phyloP scores from a whole-genome alignment of 2,329 filamentous ascomycete genomes.

The Talaromyces rugulosus region DNA sequence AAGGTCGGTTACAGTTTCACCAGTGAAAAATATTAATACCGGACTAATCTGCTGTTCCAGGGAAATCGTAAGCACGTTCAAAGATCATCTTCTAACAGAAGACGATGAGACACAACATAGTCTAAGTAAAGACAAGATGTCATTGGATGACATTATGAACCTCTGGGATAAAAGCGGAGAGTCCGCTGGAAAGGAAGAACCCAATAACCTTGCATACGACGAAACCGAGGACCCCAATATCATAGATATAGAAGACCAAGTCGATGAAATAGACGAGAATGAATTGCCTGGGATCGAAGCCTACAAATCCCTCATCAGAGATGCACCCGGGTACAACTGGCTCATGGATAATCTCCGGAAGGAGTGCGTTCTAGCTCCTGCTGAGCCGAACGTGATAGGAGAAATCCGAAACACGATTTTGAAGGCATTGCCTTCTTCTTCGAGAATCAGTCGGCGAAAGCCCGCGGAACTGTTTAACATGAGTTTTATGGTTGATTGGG shows the following conservation, averaged over 20 bases:
- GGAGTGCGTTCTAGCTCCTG: background rate
- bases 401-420: slow-evolving; percentile 2
- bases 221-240: background rate
- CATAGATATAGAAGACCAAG: background rate
- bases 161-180: slow-evolving; percentile 1
- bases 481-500: slow-evolving; percentile 5
- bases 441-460: slow-evolving; percentile 5
- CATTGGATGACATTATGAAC: slow-evolving; percentile 5
- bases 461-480: slow-evolving; percentile 1
- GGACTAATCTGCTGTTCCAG: background rate
- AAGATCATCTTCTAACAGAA: background rate
- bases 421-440: background rate
- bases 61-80: slow-evolving; percentile 1
- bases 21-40: background rate
- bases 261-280: background rate
- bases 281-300: slow-evolving; percentile 3
- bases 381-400: background rate
- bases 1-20: slow-evolving; percentile 1
- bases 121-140: slow-evolving; percentile 1
- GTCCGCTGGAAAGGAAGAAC: background rate
- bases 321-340: slow-evolving; percentile 4
- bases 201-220: background rate
- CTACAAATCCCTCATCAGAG: slow-evolving; percentile 1
- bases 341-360: slow-evolving; percentile 4
- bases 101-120: background rate